These are phyloP conservation scores for Cordyceps cateniannulata DNA, from an alignment of 2,329 filamentous ascomycete genomes.

Conservation along the genomic window DNA sequence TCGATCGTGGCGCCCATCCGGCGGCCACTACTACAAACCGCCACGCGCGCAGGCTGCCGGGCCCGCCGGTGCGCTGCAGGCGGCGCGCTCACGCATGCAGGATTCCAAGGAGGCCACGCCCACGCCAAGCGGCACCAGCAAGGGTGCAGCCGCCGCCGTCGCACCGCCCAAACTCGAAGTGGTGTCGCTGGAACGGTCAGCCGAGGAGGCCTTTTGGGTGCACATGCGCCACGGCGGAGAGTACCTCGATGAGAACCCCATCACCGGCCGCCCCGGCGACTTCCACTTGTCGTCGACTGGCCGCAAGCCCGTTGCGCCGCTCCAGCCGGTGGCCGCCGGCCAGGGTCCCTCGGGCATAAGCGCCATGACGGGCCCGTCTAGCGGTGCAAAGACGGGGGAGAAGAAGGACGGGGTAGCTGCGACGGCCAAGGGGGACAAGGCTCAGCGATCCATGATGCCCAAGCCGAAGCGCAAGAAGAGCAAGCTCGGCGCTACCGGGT, in stretches of 20 bases:
- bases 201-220: slow-evolving; percentile 52
- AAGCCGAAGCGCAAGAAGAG: slow-evolving; percentile 45
- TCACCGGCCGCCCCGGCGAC: slow-evolving; percentile 58
- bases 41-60: slow-evolving; percentile 22
- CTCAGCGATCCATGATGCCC: slow-evolving; percentile 33
- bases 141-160: slow-evolving; percentile 19
- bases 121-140: slow-evolving; percentile 18
- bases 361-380: slow-evolving; percentile 27
- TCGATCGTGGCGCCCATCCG: slow-evolving; percentile 48
- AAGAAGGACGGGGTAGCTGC: slow-evolving; percentile 33
- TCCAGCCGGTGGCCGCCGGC: slow-evolving; percentile 16
- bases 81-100: slow-evolving; percentile 24
- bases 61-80: neutral
- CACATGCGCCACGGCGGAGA: slow-evolving; percentile 56
- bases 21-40: slow-evolving; percentile 45
- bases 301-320: slow-evolving; percentile 36
- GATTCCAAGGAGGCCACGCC: slow-evolving; percentile 43
- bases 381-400: slow-evolving; percentile 35
- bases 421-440: slow-evolving; percentile 36
- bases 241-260: slow-evolving; percentile 62
- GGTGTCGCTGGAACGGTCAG: slow-evolving; percentile 37
- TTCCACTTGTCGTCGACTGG: slow-evolving; percentile 60
- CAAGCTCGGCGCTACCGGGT: slow-evolving; percentile 31
- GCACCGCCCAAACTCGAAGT: slow-evolving; percentile 32
- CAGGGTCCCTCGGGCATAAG: slow-evolving; percentile 24